phyloP scores from a whole-genome alignment of 73 alveolate species.

The Paramecium octaurelia region DNA sequence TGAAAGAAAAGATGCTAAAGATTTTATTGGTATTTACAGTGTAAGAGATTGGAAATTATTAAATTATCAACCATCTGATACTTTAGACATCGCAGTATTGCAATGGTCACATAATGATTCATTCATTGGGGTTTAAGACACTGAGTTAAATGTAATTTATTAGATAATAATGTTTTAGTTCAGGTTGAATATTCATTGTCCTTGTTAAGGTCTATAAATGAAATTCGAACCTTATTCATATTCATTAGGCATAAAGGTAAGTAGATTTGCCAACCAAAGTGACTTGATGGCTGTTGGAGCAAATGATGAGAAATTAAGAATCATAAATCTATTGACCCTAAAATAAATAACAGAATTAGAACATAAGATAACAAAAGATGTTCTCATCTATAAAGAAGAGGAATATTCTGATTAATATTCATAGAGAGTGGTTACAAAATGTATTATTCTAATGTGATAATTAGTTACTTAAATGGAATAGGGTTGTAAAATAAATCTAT shows the following conservation, averaged over 20 bases:
- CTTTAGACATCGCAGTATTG: constrained; percentile 79
- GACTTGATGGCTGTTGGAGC: not conserved
- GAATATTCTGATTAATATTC: constrained; percentile 38
- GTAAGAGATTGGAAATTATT: constrained; percentile 88
- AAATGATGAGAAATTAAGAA: constrained; percentile 27
- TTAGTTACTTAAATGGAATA: not conserved
- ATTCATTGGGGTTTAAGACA: constrained; percentile 79
- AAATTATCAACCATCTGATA: constrained; percentile 82
- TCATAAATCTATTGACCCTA: not conserved
- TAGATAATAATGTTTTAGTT: not conserved
- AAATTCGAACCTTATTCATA: not conserved
- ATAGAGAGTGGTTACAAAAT: not conserved
- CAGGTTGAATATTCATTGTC: not conserved
- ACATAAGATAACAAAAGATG: not conserved
- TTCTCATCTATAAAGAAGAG: not conserved
- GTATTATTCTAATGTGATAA: not conserved
- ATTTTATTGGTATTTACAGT: constrained; percentile 83
- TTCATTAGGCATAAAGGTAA: not conserved
- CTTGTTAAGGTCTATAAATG: not conserved
- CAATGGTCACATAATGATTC: constrained; percentile 89
- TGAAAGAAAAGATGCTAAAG: constrained; percentile 88
- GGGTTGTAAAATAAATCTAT: constrained; percentile 65
- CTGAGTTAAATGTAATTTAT: not conserved
- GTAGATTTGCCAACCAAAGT: constrained; percentile 8
- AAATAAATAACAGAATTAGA: constrained; percentile 5